Percentiles rank a stretch among this genome's conserved stretches.
Evolutionary conservation across 2,329 filamentous ascomycete genomes (phyloP).

Genomic region (Cladorrhinum sp.): DNA sequence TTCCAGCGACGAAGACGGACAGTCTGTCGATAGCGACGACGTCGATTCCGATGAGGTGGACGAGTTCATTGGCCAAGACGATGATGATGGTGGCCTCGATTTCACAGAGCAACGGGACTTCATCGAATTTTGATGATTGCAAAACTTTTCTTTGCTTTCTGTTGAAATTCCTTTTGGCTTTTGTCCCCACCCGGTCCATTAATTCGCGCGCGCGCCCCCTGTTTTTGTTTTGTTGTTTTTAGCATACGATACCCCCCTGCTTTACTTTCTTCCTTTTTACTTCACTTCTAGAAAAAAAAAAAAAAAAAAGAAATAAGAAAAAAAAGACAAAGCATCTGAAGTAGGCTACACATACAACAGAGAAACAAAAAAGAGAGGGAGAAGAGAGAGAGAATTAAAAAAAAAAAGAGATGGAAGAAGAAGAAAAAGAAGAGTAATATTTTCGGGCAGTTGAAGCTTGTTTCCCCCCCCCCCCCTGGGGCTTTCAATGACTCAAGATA

Average conservation of each 20-base stretch:
- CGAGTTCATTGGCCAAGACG: constrained; percentile 58
- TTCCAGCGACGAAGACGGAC: constrained; percentile 73
- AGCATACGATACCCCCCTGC: constrained; percentile 16
- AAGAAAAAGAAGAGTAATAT: not conserved
- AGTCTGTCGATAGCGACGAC: constrained; percentile 69
- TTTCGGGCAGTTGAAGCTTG: too few species aligned
- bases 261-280: not conserved
- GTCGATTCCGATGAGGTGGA: constrained; percentile 74
- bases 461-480: too few species aligned
- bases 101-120: constrained; percentile 59
- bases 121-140: constrained; percentile 50
- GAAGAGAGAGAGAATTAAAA: too few species aligned
- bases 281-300: not conserved
- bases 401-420: not conserved
- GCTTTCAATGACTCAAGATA: too few species aligned
- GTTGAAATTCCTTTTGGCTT: constrained; percentile 21
- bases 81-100: constrained; percentile 52
- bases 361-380: too few species aligned
- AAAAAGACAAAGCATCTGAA: not conserved
- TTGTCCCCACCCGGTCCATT: constrained; percentile 6
- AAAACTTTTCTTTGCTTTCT: too few species aligned
- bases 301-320: too few species aligned
- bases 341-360: not conserved
- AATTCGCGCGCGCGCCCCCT: constrained; percentile 2
- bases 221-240: not conserved